Percentiles rank a stretch among this genome's conserved stretches.
These are phyloP conservation scores for Neoboletus magnificus DNA, from an alignment of 768 basidiomycete genomes.

Conservation along the genomic window DNA sequence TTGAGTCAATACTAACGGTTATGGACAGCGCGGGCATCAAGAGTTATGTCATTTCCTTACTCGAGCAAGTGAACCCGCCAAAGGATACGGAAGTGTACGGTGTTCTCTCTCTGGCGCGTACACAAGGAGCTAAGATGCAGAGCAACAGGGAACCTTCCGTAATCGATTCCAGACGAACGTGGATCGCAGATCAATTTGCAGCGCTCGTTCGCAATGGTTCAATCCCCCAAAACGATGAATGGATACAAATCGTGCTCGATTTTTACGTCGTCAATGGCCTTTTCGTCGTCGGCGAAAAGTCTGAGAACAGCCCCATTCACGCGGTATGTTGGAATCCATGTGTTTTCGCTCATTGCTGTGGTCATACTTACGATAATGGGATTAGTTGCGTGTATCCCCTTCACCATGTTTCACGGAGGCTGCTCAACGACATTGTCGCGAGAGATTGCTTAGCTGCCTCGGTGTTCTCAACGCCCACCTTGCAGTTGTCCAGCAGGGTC, in stretches of 20 bases:
- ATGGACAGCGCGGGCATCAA: slow-evolving; percentile 74
- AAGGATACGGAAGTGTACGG: slow-evolving; percentile 43
- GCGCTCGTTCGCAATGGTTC: slow-evolving; percentile 74
- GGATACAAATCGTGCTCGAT: slow-evolving; percentile 71
- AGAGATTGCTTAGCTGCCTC: slow-evolving; percentile 67
- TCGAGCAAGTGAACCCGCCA: slow-evolving; percentile 55
- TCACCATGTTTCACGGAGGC: slow-evolving; percentile 71
- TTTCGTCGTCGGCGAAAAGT: slow-evolving; percentile 71
- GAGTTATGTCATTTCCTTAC: slow-evolving; percentile 70
- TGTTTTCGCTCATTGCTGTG: neutral
- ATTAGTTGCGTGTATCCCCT: slow-evolving; percentile 54
- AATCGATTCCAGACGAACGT: slow-evolving; percentile 59
- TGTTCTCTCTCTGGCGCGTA: neutral
- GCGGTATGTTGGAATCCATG: slow-evolving; percentile 46
- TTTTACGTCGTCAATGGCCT: slow-evolving; percentile 83
- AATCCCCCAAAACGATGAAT: slow-evolving; percentile 76
- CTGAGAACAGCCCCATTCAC: slow-evolving; percentile 55
- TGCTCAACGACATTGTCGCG: slow-evolving; percentile 62
- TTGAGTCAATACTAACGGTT: slow-evolving; percentile 76
- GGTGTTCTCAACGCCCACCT: slow-evolving; percentile 67
- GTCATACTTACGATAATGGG: slow-evolving; percentile 1
- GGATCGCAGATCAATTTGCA: slow-evolving; percentile 86
- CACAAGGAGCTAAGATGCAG: slow-evolving; percentile 12
- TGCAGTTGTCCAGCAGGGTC: slow-evolving; percentile 51
- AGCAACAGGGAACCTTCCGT: slow-evolving; percentile 41